These are phyloP conservation scores for Hypoxylon sp. DNA, from an alignment of 2,329 filamentous ascomycete genomes.

Conservation along the genomic window DNA sequence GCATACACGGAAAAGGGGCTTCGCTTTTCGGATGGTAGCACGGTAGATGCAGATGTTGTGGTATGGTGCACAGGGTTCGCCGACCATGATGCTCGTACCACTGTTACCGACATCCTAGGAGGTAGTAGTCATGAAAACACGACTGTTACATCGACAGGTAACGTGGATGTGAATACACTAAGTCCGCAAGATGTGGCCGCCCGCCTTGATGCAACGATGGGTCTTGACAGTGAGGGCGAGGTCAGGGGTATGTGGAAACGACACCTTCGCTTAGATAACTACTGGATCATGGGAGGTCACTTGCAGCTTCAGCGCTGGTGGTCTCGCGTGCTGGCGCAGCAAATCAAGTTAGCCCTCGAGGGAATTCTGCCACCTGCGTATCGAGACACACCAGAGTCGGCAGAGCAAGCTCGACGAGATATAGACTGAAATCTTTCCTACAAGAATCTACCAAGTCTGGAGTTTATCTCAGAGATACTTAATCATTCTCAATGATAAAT, in stretches of 20 bases:
- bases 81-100: constrained; percentile 52
- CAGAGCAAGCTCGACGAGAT: not conserved
- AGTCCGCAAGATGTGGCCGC: constrained; percentile 51
- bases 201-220: constrained; percentile 59
- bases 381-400: constrained; percentile 11
- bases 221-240: constrained; percentile 60
- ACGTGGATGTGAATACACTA: constrained; percentile 32
- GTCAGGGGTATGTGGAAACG: constrained; percentile 60
- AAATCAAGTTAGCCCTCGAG: constrained; percentile 56
- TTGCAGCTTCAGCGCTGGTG: constrained; percentile 55
- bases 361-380: constrained; percentile 57
- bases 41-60: constrained; percentile 56
- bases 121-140: constrained; percentile 37
- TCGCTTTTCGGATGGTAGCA: constrained; percentile 55
- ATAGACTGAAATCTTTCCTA: not conserved
- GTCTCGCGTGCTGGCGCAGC: constrained; percentile 60
- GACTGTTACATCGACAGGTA: not conserved
- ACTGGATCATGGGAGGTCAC: constrained; percentile 56
- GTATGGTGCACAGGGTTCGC: constrained; percentile 61
- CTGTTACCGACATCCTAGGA: constrained; percentile 52
- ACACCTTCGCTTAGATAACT: constrained; percentile 53
- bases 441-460: no score
- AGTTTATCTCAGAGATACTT: not conserved
- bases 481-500: not conserved
- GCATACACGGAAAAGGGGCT: constrained; percentile 54